Percentiles rank a stretch among this genome's conserved stretches.
Conservation (phyloP, 345 rosid genomes). For the Isatis tinctoria region DNA sequence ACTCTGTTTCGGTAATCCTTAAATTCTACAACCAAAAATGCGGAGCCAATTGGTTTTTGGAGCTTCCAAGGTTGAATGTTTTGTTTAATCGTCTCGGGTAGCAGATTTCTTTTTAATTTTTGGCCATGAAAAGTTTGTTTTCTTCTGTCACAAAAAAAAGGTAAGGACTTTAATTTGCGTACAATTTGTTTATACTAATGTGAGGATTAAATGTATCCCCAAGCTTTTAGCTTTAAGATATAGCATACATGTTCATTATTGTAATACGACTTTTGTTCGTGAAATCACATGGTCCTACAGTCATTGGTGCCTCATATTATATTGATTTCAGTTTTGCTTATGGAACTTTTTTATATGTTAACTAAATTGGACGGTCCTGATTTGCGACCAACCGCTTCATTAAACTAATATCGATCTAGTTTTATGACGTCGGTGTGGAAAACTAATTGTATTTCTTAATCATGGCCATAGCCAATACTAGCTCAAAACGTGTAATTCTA, state of each 20-base stretch:
- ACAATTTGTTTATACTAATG: conserved; percentile 1
- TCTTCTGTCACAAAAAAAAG: conserved; percentile 9
- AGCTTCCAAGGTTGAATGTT: conserved; percentile 37
- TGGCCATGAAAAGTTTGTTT: neutral
- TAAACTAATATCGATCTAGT: conserved; percentile 5
- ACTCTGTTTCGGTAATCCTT: neutral
- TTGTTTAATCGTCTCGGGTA: conserved; percentile 32
- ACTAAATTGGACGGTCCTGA: conserved; percentile 23
- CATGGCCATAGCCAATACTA: neutral
- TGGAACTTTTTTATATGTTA: conserved; percentile 8
- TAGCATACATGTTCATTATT: conserved; percentile 19
- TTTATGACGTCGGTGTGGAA: conserved; percentile 20
- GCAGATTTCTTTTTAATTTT: neutral
- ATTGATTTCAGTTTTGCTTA: neutral
- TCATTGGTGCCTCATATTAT: conserved; percentile 42
- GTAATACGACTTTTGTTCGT: conserved; percentile 32
- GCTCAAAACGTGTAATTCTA: conserved; percentile 15
- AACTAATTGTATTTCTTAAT: neutral
- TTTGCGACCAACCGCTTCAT: conserved; percentile 18
- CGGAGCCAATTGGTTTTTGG: conserved; percentile 11
- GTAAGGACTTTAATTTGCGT: conserved; percentile 14
- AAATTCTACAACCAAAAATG: neutral
- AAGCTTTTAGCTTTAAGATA: conserved; percentile 17
- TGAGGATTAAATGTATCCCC: neutral
- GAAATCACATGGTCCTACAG: conserved; percentile 54